Base-by-base conservation (phyloP, 2,329 filamentous ascomycete species). In the Sclerotinia glacialis region DNA sequence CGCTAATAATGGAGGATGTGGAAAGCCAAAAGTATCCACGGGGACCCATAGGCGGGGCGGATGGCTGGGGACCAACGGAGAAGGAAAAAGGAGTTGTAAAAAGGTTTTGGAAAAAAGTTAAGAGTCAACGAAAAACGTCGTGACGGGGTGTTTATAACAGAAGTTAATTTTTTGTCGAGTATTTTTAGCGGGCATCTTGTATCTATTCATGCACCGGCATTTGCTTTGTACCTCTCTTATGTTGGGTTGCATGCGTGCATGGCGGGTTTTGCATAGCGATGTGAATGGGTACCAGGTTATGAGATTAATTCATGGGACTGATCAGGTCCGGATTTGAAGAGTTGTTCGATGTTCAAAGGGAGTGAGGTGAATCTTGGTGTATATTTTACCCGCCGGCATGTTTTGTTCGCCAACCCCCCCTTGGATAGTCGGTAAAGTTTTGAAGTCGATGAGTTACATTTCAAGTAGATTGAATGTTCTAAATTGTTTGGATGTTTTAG, bases 51-150 rank as follows among this genome's bases (percentile, higher is more conserved):
- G 75, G 75, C 42, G 76, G 76, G 18, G 46, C 52, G 5, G 76
- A 78, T 69, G 75, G 76, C 0, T 84, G 78, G 80, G 79, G 74
- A 53, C 76, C 74, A 34, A 77, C 75, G 46, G 78, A 81, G 66
- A 78, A 80, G 28, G 85, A 87, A 66, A 80, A 79, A 60, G 81
- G 83, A 5, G 80, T 86, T 3, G 82, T 89, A 74, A 88, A 85
- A 78, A 82, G 86, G 63, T 80, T 89, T 66, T 89, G 87, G 86
- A 86, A 89, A 69, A 82, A 81, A 67, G 84, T 89, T 49, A 76
- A 72, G 65, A 73, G 71, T 56, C 73, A 73, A 60, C 71, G 69
- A 63, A 74, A 71, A 67, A 64, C 47, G 34, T 69, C 64, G 55
- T 70, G 63, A 68, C 54, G 1, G 9, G 21, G 31, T 56, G 34